These are phyloP conservation scores for Kluyveromyces marxianus DNA, from an alignment of 1,139 yeast species.

Conservation along the genomic window DNA sequence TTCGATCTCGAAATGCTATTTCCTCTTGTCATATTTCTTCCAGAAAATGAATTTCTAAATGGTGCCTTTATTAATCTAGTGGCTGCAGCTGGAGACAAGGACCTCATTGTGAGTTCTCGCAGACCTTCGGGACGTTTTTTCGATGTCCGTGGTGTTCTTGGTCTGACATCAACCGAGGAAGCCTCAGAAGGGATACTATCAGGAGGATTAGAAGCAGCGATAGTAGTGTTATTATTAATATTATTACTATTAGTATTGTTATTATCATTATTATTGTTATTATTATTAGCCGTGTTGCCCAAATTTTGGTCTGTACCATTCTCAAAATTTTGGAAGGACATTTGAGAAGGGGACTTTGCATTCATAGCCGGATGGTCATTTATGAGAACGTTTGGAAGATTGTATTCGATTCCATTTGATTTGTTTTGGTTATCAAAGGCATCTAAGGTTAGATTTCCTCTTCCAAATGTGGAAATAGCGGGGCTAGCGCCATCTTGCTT, in stretches of 20 bases:
- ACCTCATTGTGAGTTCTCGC: slow-evolving; percentile 11
- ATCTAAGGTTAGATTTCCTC: slow-evolving; percentile 60
- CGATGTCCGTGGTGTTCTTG: slow-evolving; percentile 8
- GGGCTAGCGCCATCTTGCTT: slow-evolving; percentile 27
- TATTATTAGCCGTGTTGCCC: too few species aligned
- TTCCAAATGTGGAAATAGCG: slow-evolving; percentile 58
- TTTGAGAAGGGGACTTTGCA: too few species aligned
- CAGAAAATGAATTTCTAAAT: slow-evolving; percentile 3
- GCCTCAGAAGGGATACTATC: too few species aligned
- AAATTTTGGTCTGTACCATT: too few species aligned
- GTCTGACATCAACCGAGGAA: neutral
- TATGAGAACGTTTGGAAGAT: neutral
- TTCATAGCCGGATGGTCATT: too few species aligned
- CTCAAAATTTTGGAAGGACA: too few species aligned
- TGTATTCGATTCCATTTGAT: neutral
- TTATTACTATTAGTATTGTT: too few species aligned
- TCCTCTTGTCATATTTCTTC: neutral
- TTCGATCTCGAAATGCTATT: neutral
- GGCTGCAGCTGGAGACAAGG: slow-evolving; percentile 25
- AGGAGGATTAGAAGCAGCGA: too few species aligned
- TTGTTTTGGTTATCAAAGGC: slow-evolving; percentile 36
- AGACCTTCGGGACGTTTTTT: slow-evolving; percentile 1
- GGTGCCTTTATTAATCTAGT: slow-evolving; percentile 16
- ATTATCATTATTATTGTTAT: too few species aligned
- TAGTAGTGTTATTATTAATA: too few species aligned